Base-by-base conservation (phyloP, 768 basidiomycete genomes). In the Rhizopogon roseolus region DNA sequence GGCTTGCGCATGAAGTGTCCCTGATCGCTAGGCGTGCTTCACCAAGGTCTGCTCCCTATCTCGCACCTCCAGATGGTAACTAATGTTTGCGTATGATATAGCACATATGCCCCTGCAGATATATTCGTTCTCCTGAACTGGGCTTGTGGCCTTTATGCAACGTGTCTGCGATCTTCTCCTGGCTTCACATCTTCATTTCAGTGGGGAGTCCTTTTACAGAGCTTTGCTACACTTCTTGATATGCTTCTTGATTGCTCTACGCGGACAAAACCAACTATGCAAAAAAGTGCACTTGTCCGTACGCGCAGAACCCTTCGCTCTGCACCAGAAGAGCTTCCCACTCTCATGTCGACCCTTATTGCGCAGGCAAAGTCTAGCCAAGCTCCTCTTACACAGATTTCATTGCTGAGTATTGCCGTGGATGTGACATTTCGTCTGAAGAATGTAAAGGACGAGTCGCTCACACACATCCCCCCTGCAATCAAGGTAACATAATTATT, bases 361-460 rank as follows among this genome's bases (percentile, higher is more conserved):
- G 60, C 72, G 1, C 71, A 73, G 6, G 68, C 79, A 36, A 86
- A 85, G 63, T 64, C 80, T 0, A 73, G 73, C 29, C 69, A 79
- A 25, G 71, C 71, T 1, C 71, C 79, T 0, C 62, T 74, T 10
- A 54, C 66, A 25, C 64, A 71, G 14, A 63, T 77, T 0, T 73
- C 85, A 1, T 71, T 98, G 3, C 66, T 94, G 4, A 84, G 91
- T 2, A 77, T 84, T 7, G 76, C 84, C 1, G 66, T 92, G 48
- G 85, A 86, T 57, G 93, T 95, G 13, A 72, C 81, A 6, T 72
- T 88, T 25, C 81, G 85, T 17, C 71, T 94, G 28, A 88, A 86
- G 68, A 65, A 78, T 60, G 67, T 76, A n/a, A 69, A 73, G 48
- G 75, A 77, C 27, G 68, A 73, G 19, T 70, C 72, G 22, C 64